Percentiles rank a stretch among this genome's conserved stretches.
Evolutionary conservation across 2,329 filamentous ascomycete genomes (phyloP).

Genomic region (Juglanconis oblonga): DNA sequence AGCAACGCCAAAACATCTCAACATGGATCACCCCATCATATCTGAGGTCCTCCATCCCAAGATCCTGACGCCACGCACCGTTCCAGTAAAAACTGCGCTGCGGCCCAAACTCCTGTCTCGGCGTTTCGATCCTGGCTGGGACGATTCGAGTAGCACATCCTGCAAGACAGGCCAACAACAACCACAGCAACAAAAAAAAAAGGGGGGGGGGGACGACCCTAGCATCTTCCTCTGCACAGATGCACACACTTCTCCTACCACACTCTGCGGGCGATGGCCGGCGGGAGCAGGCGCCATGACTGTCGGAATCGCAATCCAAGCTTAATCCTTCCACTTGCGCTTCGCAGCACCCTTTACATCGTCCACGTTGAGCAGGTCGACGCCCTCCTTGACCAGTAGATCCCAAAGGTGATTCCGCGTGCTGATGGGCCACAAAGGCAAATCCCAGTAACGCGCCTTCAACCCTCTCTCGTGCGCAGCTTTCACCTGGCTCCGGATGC

Average conservation of each 20-base stretch:
- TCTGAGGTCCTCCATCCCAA: not conserved
- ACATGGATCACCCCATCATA: not conserved
- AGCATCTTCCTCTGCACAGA: too few species aligned
- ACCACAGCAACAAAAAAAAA: too few species aligned
- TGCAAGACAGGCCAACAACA: too few species aligned
- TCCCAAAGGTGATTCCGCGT: constrained; percentile 56
- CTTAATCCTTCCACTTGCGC: constrained; percentile 32
- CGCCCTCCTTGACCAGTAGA: constrained; percentile 51
- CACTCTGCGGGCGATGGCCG: too few species aligned
- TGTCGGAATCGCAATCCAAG: not conserved
- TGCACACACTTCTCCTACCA: too few species aligned
- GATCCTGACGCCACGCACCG: not conserved
- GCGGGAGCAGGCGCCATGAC: too few species aligned
- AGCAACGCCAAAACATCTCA: constrained; percentile 1
- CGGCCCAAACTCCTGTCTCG: too few species aligned
- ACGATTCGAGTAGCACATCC: too few species aligned
- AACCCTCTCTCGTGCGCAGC: constrained; percentile 53
- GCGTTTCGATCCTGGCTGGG: too few species aligned
- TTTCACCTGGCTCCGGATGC: constrained; percentile 42
- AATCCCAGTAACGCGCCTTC: constrained; percentile 58
- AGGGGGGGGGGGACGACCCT: too few species aligned
- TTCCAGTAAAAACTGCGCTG: not conserved
- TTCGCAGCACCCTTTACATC: constrained; percentile 48
- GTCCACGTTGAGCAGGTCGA: constrained; percentile 61
- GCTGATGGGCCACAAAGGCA: constrained; percentile 54